Evolutionary conservation across 139 green algal species (phyloP), one percentile per base, ranked within the genome.

Genomic region (Parachlorella kessleri): DNA sequence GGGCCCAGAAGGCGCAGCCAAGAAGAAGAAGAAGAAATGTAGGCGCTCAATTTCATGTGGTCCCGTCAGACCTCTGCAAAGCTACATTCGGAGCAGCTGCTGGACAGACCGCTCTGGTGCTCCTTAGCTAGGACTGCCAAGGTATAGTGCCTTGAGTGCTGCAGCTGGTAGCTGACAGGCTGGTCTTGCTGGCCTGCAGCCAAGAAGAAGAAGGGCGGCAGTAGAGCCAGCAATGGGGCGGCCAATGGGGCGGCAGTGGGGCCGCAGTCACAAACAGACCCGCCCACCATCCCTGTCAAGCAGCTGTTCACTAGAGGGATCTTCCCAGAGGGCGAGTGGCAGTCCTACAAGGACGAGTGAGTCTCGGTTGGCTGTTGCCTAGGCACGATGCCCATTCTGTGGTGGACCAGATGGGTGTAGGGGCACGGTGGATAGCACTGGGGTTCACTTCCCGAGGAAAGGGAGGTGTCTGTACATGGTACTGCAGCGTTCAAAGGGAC

Each of bases 211-310:
- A 81, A 85, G 63, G 71, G 41, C 64, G 73, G 70, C 26, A 48
- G n/a, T 32, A 70, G 73, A 6, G 75, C 53, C 7, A 33, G 55
- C 32, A 38, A 39, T 54, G 65, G 21, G 24, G 59, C 81, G 7
- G 40, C n/a, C 14, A 80, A 79, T 39, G 68, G 54, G n/a, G 10
- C 35, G 18, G 30, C 69, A 64, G 55, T 73, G n/a, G 55, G 69
- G 21, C 73, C 77, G n/a, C 81, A 54, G 9, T 40, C 88, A 59
- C 97, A 99, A 83, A 99, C 97, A 2, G 84, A 90, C 30, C 97
- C 97, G 0, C 97, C 97, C 32, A 91, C 73, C 28, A 84, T 99
- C 6, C 96, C 96, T 1, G 88, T 99, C 3, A 81, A 84, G 28
- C 40, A 95, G 65, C 86, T 99, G 0, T 99, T 97, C 85, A 91